A percentile compares a stretch with the other conserved stretches of the same genome.
phyloP scores from a whole-genome alignment of 768 basidiomycete genomes.

The Clitopilus hobsonii region DNA sequence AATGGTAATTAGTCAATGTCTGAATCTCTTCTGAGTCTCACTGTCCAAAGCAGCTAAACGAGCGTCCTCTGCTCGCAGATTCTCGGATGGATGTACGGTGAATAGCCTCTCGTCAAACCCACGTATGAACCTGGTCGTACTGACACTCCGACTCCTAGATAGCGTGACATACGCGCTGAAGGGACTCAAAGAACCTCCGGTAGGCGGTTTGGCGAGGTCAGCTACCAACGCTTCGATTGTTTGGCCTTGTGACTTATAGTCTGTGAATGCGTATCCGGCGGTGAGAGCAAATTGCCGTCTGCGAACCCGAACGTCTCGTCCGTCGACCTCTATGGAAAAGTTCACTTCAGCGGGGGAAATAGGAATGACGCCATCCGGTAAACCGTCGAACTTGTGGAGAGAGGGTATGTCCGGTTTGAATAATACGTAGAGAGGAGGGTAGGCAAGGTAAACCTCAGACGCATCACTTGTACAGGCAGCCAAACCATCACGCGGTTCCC shows the following conservation, averaged over 20 bases:
- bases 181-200: background rate
- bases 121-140: no score
- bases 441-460: no score
- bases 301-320: background rate
- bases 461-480: no score
- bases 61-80: background rate
- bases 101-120: no score
- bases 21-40: no score
- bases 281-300: slow-evolving; percentile 14
- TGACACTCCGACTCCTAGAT: no score
- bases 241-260: slow-evolving; percentile 38
- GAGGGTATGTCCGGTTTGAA: no score
- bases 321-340: background rate
- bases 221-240: slow-evolving; percentile 18
- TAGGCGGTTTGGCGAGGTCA: slow-evolving; percentile 31
- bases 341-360: background rate
- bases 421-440: no score
- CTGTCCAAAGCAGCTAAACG: background rate
- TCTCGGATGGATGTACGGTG: background rate
- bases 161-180: background rate
- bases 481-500: no score
- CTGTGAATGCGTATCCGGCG: slow-evolving; percentile 35
- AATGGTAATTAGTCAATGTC: no score
- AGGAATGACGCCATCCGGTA: background rate
- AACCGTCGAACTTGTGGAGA: no score